These are phyloP conservation scores for Aspergillus pseudoterreus DNA, from an alignment of 2,329 filamentous ascomycete species.

Conservation along the genomic window DNA sequence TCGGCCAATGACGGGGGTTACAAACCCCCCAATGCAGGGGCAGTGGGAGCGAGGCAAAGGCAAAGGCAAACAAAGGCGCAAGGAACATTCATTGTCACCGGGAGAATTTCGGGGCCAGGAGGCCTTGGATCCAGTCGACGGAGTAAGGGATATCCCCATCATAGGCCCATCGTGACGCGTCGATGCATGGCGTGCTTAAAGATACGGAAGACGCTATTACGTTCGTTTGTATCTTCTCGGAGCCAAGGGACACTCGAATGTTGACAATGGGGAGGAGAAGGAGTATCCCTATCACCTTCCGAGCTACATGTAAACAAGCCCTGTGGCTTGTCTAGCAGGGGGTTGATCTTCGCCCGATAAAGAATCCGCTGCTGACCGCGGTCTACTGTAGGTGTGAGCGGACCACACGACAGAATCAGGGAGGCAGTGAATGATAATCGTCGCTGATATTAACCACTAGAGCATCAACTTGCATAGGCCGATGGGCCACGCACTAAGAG, in stretches of 20 bases:
- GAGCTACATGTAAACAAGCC: background rate
- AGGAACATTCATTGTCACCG: background rate
- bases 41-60: background rate
- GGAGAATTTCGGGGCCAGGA: background rate
- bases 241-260: background rate
- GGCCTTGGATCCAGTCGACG: background rate
- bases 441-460: too few relatives aligned
- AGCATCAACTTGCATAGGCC: too few relatives aligned
- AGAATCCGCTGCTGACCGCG: background rate
- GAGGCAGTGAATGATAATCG: background rate
- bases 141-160: slow-evolving; percentile 1
- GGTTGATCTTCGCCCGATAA: background rate
- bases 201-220: background rate
- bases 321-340: background rate
- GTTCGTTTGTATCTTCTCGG: background rate
- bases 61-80: background rate
- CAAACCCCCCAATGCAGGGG: background rate
- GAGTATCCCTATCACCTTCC: too few relatives aligned
- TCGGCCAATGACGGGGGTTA: background rate
- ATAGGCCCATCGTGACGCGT: background rate
- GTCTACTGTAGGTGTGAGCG: background rate
- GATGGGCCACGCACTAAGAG: background rate
- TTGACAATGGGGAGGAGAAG: background rate
- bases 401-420: background rate
- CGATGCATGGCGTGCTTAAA: background rate